These are phyloP conservation scores for Corymbia maculata DNA, from an alignment of 345 rosid genomes.

Conservation along the genomic window DNA sequence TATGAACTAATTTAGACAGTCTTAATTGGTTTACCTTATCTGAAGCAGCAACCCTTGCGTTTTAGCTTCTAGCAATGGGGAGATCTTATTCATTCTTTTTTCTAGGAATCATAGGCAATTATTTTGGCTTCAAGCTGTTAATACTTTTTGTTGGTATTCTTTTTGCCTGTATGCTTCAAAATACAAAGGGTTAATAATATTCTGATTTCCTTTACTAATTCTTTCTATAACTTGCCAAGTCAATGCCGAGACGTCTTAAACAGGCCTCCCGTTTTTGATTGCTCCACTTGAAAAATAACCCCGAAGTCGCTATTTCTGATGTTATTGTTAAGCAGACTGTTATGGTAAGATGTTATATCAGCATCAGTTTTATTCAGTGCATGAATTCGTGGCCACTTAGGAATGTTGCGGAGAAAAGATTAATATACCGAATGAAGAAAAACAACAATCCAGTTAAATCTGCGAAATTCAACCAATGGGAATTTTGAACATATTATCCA, in stretches of 20 bases:
- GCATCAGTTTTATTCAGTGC: background rate
- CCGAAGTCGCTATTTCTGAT: background rate
- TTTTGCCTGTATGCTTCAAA: background rate
- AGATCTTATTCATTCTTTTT: background rate
- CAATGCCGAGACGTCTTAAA: background rate
- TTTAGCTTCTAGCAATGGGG: background rate
- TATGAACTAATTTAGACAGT: background rate
- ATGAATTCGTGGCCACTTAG: background rate
- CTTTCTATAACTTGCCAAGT: background rate
- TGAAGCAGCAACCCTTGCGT: background rate
- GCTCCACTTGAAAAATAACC: background rate
- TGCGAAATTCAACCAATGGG: background rate
- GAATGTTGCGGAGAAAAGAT: background rate
- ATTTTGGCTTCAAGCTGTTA: background rate
- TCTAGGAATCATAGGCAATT: background rate
- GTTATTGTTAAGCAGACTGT: background rate
- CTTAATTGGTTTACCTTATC: background rate
- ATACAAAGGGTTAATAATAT: background rate
- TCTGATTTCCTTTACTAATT: background rate
- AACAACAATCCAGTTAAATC: background rate
- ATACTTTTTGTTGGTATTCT: background rate
- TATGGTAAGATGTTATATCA: background rate
- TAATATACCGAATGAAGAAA: background rate
- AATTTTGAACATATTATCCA: background rate
- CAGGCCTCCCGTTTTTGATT: background rate